These are phyloP conservation scores for Sporothrix variecibatus DNA, from an alignment of 2,329 filamentous ascomycete genomes.

Conservation along the genomic window DNA sequence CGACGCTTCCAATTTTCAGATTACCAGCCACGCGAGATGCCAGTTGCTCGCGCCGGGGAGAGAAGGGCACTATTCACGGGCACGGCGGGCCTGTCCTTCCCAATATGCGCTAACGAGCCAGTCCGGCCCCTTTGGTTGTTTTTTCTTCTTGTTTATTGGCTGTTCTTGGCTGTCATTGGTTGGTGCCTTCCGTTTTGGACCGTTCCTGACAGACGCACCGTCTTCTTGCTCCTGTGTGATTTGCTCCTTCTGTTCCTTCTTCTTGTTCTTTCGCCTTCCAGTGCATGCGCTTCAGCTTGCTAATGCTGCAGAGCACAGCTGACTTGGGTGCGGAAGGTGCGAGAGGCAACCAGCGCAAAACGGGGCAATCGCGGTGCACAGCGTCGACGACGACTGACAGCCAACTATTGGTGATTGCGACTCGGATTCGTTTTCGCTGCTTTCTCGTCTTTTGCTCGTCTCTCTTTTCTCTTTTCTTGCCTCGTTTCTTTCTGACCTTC, in stretches of 20 bases:
- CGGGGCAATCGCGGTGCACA: neutral
- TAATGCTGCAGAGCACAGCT: conserved; percentile 14
- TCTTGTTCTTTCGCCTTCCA: conserved; percentile 11
- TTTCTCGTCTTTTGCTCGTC: neutral
- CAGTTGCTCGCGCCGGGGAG: neutral
- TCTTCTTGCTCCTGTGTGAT: neutral
- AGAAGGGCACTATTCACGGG: conserved; percentile 18
- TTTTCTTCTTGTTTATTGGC: neutral
- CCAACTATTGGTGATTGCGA: neutral
- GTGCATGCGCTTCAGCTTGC: conserved; percentile 18
- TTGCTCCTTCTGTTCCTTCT: neutral
- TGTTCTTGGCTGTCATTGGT: neutral
- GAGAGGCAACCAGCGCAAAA: conserved; percentile 17
- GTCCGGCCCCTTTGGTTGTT: conserved; percentile 1
- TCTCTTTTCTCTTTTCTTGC: conserved; percentile 11
- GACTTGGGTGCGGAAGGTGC: conserved; percentile 7
- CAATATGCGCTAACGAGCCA: conserved; percentile 21
- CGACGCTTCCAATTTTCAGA: neutral
- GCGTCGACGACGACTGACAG: neutral
- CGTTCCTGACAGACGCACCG: neutral
- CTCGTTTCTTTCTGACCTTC: neutral
- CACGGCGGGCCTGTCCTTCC: conserved; percentile 20
- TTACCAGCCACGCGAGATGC: conserved; percentile 20
- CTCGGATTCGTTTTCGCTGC: neutral
- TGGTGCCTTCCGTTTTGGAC: conserved; percentile 10